Evolutionary conservation across 345 rosid species (phyloP), one percentile per base, ranked within the genome.

Genomic region (Sapria himalayana): DNA sequence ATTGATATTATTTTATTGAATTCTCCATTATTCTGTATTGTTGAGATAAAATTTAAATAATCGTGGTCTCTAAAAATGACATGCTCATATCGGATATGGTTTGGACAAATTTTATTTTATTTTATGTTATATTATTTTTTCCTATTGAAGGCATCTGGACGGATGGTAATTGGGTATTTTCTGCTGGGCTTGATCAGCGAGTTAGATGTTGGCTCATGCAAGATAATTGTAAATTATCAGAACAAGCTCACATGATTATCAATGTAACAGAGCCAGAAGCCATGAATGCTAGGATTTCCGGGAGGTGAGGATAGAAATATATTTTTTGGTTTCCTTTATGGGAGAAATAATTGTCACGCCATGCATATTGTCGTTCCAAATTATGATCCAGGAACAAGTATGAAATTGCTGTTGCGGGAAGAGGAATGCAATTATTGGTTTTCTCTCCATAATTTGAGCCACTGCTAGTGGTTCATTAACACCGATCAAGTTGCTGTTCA

Each of bases 161-260:
- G 22, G 92, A 82, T 39, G 68, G 65, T 29, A 64, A 40, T n/a
- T 82, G 93, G 93, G 72, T 82, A 29, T 79, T 89, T 48, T 82
- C 92, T 2, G 65, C 93, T n/a, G 93, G 98, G 44, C 95, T 89
- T 59, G 98, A 89, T 71, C 95, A 82, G 62, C 86, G 98, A 5
- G 58, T 89, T 39, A 58, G 93, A 47, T 82, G 85, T 60, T 89
- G 93, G 95, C 59, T 34, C 25, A 50, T 71, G 14, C 55, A 65
- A 43, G 67, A 70, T 24, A 46, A 52, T 12, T 54, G 68, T 44
- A 67, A 64, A 62, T 54, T 76, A 13, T 51, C 22, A 0, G 78
- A 73, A 51, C 65, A 69, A 34, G 50, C 81, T 60, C 70, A 64
- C 57, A 32, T 72, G 40, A 56, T 79, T 37, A 55, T 73, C 7